A percentile compares a stretch with the other conserved stretches of the same genome.
Conservation (phyloP, 2,329 filamentous ascomycete species). For the Chaetomiaceae sp. region DNA sequence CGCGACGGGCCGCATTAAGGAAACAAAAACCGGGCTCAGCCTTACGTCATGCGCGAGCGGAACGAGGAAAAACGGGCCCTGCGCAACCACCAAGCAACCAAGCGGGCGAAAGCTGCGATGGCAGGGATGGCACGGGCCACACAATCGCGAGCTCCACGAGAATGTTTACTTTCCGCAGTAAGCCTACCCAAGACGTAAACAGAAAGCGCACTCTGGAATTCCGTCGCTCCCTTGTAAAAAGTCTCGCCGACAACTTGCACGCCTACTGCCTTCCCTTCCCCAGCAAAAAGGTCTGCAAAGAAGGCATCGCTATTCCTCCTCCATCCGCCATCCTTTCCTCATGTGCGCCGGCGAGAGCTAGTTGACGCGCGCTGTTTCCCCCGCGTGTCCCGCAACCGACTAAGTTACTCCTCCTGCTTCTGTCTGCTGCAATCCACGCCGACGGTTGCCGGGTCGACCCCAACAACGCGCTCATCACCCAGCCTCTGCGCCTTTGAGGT, state of each 20-base stretch:
- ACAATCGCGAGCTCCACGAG: background rate
- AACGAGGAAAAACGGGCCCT: conserved; percentile 9
- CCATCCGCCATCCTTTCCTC: conserved; percentile 10
- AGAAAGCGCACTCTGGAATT: conserved; percentile 12
- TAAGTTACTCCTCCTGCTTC: conserved; percentile 1
- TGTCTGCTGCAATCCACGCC: background rate
- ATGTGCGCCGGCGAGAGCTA: conserved; percentile 13
- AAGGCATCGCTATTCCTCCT: conserved; percentile 11
- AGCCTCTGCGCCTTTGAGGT: background rate
- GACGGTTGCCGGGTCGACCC: background rate
- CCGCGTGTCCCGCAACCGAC: conserved; percentile 10
- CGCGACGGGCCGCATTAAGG: conserved; percentile 13
- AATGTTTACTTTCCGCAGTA: conserved; percentile 22
- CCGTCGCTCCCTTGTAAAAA: conserved; percentile 9
- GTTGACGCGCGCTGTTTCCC: conserved; percentile 18
- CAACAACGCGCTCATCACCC: background rate
- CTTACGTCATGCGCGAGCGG: conserved; percentile 16
- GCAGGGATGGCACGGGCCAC: conserved; percentile 18
- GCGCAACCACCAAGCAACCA: conserved; percentile 16
- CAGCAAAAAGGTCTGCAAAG: conserved; percentile 1
- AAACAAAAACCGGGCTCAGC: background rate
- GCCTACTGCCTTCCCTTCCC: conserved; percentile 2
- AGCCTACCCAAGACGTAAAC: conserved; percentile 18
- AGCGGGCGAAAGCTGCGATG: background rate
- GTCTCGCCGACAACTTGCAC: background rate